Percentiles rank a stretch among this genome's conserved stretches.
phyloP scores from a whole-genome alignment of 169 alveolate species.

The Cryptosporidium baileyi region DNA sequence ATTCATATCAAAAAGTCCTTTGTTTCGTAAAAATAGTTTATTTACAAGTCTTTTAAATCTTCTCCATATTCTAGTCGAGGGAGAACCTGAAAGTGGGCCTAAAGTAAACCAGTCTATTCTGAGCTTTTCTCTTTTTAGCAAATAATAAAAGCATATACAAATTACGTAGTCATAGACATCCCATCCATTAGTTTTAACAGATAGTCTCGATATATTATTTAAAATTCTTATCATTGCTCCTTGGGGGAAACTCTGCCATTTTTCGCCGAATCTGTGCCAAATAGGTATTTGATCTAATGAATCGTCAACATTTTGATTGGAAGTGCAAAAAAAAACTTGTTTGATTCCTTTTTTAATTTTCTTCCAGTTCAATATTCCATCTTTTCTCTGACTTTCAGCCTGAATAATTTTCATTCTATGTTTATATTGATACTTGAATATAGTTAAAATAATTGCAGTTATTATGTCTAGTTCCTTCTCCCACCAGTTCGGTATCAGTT shows the following conservation, averaged over 20 bases:
- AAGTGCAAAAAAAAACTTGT: conserved; percentile 8
- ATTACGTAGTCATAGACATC: conserved; percentile 61
- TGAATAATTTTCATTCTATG: conserved; percentile 16
- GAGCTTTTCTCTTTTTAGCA: conserved; percentile 38
- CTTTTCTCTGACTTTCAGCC: conserved; percentile 7
- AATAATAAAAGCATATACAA: conserved; percentile 23
- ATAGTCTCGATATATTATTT: conserved; percentile 38
- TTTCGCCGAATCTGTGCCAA: conserved; percentile 65
- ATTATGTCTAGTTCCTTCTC: conserved; percentile 55
- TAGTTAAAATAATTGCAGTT: conserved; percentile 53
- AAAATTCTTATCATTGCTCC: conserved; percentile 65
- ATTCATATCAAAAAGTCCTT: conserved; percentile 27
- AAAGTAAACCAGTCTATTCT: conserved; percentile 55
- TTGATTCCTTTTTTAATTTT: neutral
- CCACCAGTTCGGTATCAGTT: conserved; percentile 69
- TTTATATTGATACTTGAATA: conserved; percentile 44
- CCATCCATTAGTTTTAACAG: conserved; percentile 38
- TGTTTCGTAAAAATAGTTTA: conserved; percentile 5
- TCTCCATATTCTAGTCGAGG: conserved; percentile 51
- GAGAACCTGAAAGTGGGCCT: conserved; percentile 66
- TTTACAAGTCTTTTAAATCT: conserved; percentile 10
- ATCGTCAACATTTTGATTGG: neutral
- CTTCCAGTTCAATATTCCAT: neutral
- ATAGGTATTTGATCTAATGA: conserved; percentile 46
- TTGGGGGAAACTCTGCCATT: conserved; percentile 70